Conservation (phyloP, 352 stramenopile species). For the Pythium pyrilobum region DNA sequence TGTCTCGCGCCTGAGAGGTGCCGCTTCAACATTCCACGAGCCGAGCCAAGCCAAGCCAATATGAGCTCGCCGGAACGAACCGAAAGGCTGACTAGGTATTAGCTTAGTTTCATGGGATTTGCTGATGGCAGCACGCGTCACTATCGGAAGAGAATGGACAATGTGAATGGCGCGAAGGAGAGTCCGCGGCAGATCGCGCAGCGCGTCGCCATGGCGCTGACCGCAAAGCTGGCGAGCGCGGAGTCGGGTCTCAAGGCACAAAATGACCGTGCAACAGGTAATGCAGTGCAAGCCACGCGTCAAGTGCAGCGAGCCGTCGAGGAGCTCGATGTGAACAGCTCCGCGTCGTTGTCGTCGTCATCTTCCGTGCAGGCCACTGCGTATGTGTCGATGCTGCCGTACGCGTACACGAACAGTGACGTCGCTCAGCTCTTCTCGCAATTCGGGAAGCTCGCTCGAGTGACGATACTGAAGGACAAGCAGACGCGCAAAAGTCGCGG, state of each 20-base stretch:
- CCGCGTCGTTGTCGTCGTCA: background rate
- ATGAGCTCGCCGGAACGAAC: too few species aligned
- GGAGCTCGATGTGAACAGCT: too few species aligned
- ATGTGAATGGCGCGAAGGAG: background rate
- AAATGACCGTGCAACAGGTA: too few species aligned
- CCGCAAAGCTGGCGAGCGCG: conserved; percentile 1
- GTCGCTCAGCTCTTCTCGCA: conserved; percentile 79
- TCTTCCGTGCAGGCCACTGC: conserved; percentile 40
- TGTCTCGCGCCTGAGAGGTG: too few species aligned
- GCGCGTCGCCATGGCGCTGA: conserved; percentile 8
- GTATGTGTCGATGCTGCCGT: conserved; percentile 88
- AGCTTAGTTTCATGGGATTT: conserved; percentile 1
- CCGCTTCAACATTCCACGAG: background rate
- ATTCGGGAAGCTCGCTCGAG: conserved; percentile 68
- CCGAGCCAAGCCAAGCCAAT: background rate
- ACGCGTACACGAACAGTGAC: conserved; percentile 84
- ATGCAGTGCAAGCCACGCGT: too few species aligned
- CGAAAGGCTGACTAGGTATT: too few species aligned
- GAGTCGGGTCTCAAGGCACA: too few species aligned
- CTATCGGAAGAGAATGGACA: background rate
- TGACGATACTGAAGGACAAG: conserved; percentile 74
- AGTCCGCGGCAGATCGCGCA: conserved; percentile 8
- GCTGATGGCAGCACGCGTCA: background rate
- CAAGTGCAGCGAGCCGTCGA: too few species aligned
- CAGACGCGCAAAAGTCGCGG: conserved; percentile 65